Percentiles rank a stretch among this genome's conserved stretches.
These are phyloP conservation scores for Leishmania turanica DNA, from an alignment of 208 protist genomes.

Conservation along the genomic window DNA sequence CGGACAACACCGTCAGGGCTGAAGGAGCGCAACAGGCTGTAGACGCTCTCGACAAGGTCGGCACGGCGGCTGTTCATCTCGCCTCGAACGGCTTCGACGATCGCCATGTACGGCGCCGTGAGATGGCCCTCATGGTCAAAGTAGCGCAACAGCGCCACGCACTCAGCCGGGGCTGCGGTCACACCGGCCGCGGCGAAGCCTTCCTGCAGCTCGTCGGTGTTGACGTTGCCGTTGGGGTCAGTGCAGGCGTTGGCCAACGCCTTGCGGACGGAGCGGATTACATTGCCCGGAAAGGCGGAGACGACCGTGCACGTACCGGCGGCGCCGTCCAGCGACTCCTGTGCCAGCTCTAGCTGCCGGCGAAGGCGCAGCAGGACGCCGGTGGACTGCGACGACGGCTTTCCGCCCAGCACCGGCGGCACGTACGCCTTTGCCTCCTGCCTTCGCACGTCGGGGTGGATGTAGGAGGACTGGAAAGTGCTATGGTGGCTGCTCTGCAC, in stretches of 20 bases:
- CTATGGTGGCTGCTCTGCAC: constrained; percentile 17
- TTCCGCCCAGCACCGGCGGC: constrained; percentile 55
- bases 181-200: constrained; percentile 52
- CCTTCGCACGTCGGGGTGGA: constrained; percentile 30
- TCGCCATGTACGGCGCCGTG: constrained; percentile 39
- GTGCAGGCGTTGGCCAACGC: constrained; percentile 38
- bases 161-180: constrained; percentile 51
- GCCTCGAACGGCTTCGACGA: constrained; percentile 75
- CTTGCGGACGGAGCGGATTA: constrained; percentile 57
- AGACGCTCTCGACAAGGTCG: constrained; percentile 66
- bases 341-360: constrained; percentile 50
- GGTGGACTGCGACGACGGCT: constrained; percentile 55
- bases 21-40: constrained; percentile 62
- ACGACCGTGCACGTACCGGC: background rate
- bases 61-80: constrained; percentile 65
- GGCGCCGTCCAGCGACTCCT: constrained; percentile 16
- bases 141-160: constrained; percentile 64
- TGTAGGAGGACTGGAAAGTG: constrained; percentile 33
- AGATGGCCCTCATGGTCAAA: constrained; percentile 59
- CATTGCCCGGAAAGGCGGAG: constrained; percentile 77
- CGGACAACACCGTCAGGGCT: constrained; percentile 48
- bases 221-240: constrained; percentile 47
- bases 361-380: constrained; percentile 75
- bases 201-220: constrained; percentile 67
- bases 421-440: constrained; percentile 41